A percentile compares a stretch with the other conserved stretches of the same genome.
These are phyloP conservation scores for Cyclocybe cylindracea DNA, from an alignment of 768 basidiomycete genomes.

Conservation along the genomic window DNA sequence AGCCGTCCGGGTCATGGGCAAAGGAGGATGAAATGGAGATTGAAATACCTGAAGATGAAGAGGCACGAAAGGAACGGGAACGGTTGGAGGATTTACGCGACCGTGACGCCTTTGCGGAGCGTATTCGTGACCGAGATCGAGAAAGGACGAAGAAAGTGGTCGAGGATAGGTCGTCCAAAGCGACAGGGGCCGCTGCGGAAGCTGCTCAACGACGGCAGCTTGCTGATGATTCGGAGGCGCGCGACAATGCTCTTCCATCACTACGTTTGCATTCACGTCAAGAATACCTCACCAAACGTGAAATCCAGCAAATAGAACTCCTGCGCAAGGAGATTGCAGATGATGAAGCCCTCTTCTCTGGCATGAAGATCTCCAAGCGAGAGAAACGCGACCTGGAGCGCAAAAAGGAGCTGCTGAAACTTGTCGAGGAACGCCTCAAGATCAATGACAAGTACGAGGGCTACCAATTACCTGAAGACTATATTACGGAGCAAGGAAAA, in stretches of 20 bases:
- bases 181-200: slow-evolving; percentile 74
- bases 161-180: slow-evolving; percentile 86
- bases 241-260: slow-evolving; percentile 57
- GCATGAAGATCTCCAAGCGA: slow-evolving; percentile 87
- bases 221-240: slow-evolving; percentile 74
- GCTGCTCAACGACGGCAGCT: slow-evolving; percentile 78
- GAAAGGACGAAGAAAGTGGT: slow-evolving; percentile 89
- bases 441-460: slow-evolving; percentile 97
- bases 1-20: slow-evolving; percentile 11
- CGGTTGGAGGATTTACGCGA: slow-evolving; percentile 79
- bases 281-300: slow-evolving; percentile 95
- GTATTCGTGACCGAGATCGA: slow-evolving; percentile 79
- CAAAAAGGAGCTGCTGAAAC: slow-evolving; percentile 88
- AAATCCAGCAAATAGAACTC: slow-evolving; percentile 93
- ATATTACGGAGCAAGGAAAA: slow-evolving; percentile 97
- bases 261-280: slow-evolving; percentile 89
- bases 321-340: slow-evolving; percentile 92
- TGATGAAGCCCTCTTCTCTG: slow-evolving; percentile 86
- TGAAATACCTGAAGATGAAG: slow-evolving; percentile 70
- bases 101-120: slow-evolving; percentile 91
- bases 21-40: slow-evolving; percentile 41
- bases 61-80: slow-evolving; percentile 67
- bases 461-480: slow-evolving; percentile 96
- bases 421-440: slow-evolving; percentile 92
- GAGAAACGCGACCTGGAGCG: slow-evolving; percentile 81